Percentiles rank a stretch among this genome's conserved stretches.
These are phyloP conservation scores for Helenozyma baotianmanensis DNA, from an alignment of 805 yeast species.

Conservation along the genomic window DNA sequence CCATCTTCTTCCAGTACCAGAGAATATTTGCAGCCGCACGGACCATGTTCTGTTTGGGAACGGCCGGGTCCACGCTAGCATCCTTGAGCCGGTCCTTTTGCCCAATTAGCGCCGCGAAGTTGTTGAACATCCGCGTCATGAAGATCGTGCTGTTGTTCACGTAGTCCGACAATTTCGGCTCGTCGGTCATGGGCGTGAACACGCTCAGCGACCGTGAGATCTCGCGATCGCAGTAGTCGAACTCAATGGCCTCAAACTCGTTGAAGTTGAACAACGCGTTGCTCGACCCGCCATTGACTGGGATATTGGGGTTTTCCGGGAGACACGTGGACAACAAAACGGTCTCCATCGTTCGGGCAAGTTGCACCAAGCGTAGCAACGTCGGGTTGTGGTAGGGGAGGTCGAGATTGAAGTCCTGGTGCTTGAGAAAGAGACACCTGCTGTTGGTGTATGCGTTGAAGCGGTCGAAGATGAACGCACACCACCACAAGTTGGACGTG, in stretches of 20 bases:
- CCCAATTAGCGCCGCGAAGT: conserved; percentile 20
- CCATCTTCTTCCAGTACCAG: conserved; percentile 19
- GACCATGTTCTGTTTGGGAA: conserved; percentile 21
- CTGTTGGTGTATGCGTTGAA: conserved; percentile 36
- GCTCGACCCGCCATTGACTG: too few relatives aligned
- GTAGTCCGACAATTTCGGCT: conserved; percentile 8
- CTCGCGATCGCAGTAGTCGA: conserved; percentile 22
- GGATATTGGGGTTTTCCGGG: conserved; percentile 4
- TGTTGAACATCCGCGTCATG: conserved; percentile 24
- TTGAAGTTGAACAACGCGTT: conserved; percentile 17
- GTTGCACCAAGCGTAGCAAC: conserved; percentile 26
- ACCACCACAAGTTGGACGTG: conserved; percentile 31
- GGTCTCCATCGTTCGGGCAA: conserved; percentile 27
- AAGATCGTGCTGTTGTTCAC: conserved; percentile 20
- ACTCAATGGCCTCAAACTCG: conserved; percentile 24
- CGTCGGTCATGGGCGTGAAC: conserved; percentile 1
- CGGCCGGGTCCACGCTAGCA: conserved; percentile 15
- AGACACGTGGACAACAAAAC: conserved; percentile 27
- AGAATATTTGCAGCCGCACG: conserved; percentile 24
- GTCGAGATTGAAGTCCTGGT: conserved; percentile 34
- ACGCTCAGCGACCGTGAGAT: conserved; percentile 2
- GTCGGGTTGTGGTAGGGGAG: conserved; percentile 23
- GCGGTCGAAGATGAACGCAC: conserved; percentile 28
- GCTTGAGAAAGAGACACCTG: conserved; percentile 31
- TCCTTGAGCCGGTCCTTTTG: conserved; percentile 26